A percentile compares a stretch with the other conserved stretches of the same genome.
Evolutionary conservation across 2,329 filamentous ascomycete genomes (phyloP).

Genomic region (Grosmannia huntii): DNA sequence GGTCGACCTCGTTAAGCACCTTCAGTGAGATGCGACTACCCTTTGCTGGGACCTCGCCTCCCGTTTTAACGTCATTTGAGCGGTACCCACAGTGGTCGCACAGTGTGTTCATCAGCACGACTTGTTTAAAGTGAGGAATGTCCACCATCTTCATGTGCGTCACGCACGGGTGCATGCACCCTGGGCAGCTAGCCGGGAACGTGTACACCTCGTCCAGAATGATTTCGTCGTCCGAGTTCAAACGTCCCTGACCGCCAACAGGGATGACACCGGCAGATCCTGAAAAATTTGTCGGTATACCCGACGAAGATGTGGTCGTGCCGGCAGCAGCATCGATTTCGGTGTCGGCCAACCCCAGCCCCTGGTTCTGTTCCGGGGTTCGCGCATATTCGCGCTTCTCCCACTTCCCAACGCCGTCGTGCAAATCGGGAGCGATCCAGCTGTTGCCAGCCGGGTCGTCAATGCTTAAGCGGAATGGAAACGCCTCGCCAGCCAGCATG

Average conservation of each 20-base stretch:
- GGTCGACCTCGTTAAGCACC: constrained; percentile 57
- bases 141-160: constrained; percentile 99
- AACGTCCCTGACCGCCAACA: constrained; percentile 24
- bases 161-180: constrained; percentile 71
- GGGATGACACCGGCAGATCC: constrained; percentile 37
- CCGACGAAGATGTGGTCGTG: constrained; percentile 9
- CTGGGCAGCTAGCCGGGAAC: constrained; percentile 84
- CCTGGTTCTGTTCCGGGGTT: constrained; percentile 74
- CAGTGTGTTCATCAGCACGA: constrained; percentile 87
- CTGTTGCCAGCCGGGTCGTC: constrained; percentile 94
- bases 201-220: constrained; percentile 85
- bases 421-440: constrained; percentile 81
- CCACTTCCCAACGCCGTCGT: constrained; percentile 76
- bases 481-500: constrained; percentile 65
- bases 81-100: constrained; percentile 89
- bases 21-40: constrained; percentile 72
- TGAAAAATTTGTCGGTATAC: constrained; percentile 14
- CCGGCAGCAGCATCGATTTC: constrained; percentile 28
- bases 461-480: constrained; percentile 78
- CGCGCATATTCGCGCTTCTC: constrained; percentile 72
- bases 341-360: constrained; percentile 61
- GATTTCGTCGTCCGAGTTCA: constrained; percentile 58
- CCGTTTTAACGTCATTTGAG: constrained; percentile 95
- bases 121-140: constrained; percentile 95
- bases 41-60: constrained; percentile 76